Percentiles rank a stretch among this genome's conserved stretches.
phyloP scores from a whole-genome alignment of 2,329 filamentous ascomycete genomes.

The Coleophoma eucalyptorum region DNA sequence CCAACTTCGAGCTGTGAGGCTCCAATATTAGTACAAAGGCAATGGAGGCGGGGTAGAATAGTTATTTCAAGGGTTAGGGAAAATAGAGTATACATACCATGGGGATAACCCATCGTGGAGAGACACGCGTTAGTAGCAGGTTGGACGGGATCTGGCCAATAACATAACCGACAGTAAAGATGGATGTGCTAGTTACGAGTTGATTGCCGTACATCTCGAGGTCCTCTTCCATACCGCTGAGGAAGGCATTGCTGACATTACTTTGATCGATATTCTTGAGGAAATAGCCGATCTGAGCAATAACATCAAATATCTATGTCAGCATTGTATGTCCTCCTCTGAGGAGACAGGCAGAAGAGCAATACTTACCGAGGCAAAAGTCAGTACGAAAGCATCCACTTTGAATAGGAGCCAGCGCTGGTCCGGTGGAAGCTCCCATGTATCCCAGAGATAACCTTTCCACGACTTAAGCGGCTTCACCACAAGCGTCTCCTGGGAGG shows the following conservation, averaged over 20 bases:
- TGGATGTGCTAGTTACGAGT: conserved; percentile 15
- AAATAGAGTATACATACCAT: conserved; percentile 1
- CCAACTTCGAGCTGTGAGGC: conserved; percentile 16
- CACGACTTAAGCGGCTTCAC: conserved; percentile 24
- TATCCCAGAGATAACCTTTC: conserved; percentile 35
- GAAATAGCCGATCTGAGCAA: conserved; percentile 18
- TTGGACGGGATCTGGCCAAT: conserved; percentile 47
- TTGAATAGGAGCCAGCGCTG: conserved; percentile 31
- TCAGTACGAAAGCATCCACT: conserved; percentile 30
- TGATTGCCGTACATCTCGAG: conserved; percentile 47
- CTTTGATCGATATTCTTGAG: conserved; percentile 37
- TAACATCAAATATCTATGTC: conserved; percentile 9
- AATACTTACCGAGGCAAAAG: conserved; percentile 15
- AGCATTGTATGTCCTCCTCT: neutral
- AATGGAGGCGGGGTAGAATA: neutral
- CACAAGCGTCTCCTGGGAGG: conserved; percentile 9
- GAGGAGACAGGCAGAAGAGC: neutral
- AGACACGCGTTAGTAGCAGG: conserved; percentile 40
- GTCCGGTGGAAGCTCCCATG: conserved; percentile 28
- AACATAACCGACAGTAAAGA: conserved; percentile 40
- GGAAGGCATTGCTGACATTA: conserved; percentile 12
- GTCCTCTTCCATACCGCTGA: conserved; percentile 32
- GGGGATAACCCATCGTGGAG: conserved; percentile 28
- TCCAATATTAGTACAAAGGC: conserved; percentile 6
- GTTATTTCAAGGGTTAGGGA: neutral